phyloP scores from a whole-genome alignment of 2,329 filamentous ascomycete genomes.

The Pseudogymnoascus sp. region DNA sequence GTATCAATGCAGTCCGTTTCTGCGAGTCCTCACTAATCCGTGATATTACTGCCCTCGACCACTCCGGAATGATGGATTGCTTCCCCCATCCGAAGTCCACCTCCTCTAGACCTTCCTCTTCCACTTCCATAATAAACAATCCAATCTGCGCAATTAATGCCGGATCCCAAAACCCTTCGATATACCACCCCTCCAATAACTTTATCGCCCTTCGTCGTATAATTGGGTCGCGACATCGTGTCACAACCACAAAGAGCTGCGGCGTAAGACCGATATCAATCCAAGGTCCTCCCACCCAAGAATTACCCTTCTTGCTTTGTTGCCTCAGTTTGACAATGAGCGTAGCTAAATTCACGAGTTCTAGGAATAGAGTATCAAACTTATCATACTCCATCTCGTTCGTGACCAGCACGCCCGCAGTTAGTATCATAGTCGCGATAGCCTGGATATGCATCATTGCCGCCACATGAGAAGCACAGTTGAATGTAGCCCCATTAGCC shows the following conservation, averaged over 20 bases:
- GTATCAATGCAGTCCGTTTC: background rate
- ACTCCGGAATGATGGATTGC: background rate
- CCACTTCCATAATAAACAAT: slow-evolving; percentile 21
- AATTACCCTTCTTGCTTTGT: slow-evolving; percentile 14
- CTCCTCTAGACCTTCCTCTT: slow-evolving; percentile 18
- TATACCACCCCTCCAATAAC: slow-evolving; percentile 16
- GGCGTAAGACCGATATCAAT: slow-evolving; percentile 22
- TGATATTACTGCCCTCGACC: slow-evolving; percentile 8
- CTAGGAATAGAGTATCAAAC: slow-evolving; percentile 15
- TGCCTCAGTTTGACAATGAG: slow-evolving; percentile 12
- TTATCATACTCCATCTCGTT: slow-evolving; percentile 21
- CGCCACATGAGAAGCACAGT: slow-evolving; percentile 13
- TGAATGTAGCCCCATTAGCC: slow-evolving; percentile 11
- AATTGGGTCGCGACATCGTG: slow-evolving; percentile 20
- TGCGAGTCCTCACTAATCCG: slow-evolving; percentile 7
- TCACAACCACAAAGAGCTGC: slow-evolving; percentile 16
- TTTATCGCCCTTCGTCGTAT: slow-evolving; percentile 20
- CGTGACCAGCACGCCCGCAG: slow-evolving; percentile 17
- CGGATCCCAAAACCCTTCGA: slow-evolving; percentile 20
- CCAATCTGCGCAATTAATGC: slow-evolving; percentile 16
- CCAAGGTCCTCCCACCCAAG: slow-evolving; percentile 17
- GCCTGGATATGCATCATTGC: slow-evolving; percentile 20
- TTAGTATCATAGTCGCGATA: slow-evolving; percentile 14
- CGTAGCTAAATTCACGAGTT: slow-evolving; percentile 16
- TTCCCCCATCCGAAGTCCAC: slow-evolving; percentile 11